Evolutionary conservation across 2,329 filamentous ascomycete species (phyloP), one percentile per base, ranked within the genome.

Genomic region (Microcyclospora pomicola): DNA sequence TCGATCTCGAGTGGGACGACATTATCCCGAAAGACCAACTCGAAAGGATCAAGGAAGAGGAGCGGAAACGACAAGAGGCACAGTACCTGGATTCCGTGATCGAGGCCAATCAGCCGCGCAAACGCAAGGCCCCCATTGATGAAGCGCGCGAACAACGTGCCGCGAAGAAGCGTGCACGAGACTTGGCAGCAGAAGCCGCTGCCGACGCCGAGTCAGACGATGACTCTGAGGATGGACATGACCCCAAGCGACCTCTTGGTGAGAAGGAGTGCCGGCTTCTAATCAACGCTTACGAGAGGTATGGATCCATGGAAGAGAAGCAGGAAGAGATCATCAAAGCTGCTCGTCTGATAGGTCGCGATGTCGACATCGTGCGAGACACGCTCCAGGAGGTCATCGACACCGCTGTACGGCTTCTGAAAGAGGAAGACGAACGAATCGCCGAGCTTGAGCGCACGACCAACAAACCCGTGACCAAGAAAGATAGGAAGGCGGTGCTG

Each of bases 21-120:
- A 98, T 98, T 51, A 96, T 98, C 49, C 92, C 91, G 0, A 86
- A 87, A 42, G 86, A 94, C 6, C 79, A 94, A 52, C 72, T 98
- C 13, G 87, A 87, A 12, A 79, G 78, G 42, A 82, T 96, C 61
- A 94, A 92, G 59, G 79, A 77, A 0, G 84, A 93, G 36, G 88
- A 96, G 52, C 82, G 92, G 49, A 77, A 80, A 58, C 81, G 82
- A 53, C 76, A 82, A 39, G 77, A 94, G 39, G 84, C 87, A 11
- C 77, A 81, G 34, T 92, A 91, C 47, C 74, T 94, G 1, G 80
- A 78, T 16, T 79, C 80, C 51, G 73, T 91, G 34, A 75, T 91
- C 39, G 85, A 91, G 46, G 81, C 91, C 53, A 94, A 80, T 48
- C 82, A 82, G 27, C 87, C 87, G 6, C 77, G 88, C 14, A 78